Evolutionary conservation across 805 yeast genomes (phyloP), one percentile per base, ranked within the genome.

Genomic region (Cyberlindnera saturnus): DNA sequence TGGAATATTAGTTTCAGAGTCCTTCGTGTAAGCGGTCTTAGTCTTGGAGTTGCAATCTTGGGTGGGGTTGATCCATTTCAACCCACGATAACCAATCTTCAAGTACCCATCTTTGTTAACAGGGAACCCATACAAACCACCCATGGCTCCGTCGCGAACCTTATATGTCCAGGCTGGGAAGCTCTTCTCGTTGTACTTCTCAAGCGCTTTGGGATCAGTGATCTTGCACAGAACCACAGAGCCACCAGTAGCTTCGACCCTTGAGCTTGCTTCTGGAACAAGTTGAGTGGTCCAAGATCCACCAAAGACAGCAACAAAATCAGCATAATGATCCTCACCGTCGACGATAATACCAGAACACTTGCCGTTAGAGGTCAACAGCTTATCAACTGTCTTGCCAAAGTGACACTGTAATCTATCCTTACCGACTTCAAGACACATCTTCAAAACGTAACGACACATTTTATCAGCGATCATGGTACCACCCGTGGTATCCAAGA

Each of bases 101-200:
- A 62, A 28, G 16, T 50, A 50, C 1, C 64, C 64, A 32, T 52
- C 45, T 15, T 51, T 42, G 6, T 53, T 49, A 13, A 52, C 47
- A 8, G 64, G 64, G 43, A 61, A 61, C 5, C 65, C 65, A 46
- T 59, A 61, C 14, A 61, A 38, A 4, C 61, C 63, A 18, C 64
- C 65, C 47, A 58, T 53, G 6, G 53, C 56, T 18, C 60, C 57
- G 36, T 58, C 60, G 30, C 61, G 51, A n/a, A 56, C 45, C 35
- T 60, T 57, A 45, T 51, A 61, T 19, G 62, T 55, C 62, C 63
- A 59, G 2, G 60, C 49, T 9, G 64, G 64, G 44, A 55, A 56
- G 11, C 29, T 49, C 16, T 43, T 37, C 31, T 51, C 48, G 30
- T 46, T 39, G 23, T 55, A 61, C 40, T 57, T 59, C 16, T 47